Evolutionary conservation across 768 basidiomycete genomes (phyloP).

Genomic region (Termitomyces sp.): DNA sequence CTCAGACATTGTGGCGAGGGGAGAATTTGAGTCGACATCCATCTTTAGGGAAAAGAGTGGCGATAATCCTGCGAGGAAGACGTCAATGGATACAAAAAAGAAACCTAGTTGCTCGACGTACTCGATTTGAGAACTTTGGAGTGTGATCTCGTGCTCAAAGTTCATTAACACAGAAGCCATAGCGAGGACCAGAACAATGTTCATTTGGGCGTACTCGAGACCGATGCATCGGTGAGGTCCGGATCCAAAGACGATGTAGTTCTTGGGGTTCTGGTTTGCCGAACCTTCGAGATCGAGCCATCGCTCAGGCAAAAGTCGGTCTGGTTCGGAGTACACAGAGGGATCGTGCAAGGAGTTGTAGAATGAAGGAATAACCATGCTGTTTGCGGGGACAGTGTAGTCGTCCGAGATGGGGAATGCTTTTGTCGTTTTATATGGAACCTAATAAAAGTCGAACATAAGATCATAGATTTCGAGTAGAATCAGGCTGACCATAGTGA

Average conservation of each 20-base stretch:
- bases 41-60: slow-evolving; percentile 96
- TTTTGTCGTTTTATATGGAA: slow-evolving; percentile 90
- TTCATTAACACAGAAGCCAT: slow-evolving; percentile 79
- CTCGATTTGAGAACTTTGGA: slow-evolving; percentile 77
- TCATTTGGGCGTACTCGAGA: slow-evolving; percentile 88
- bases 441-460: slow-evolving; percentile 40
- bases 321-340: slow-evolving; percentile 83
- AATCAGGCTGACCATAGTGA: slow-evolving; percentile 75
- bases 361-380: slow-evolving; percentile 95
- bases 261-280: slow-evolving; percentile 85
- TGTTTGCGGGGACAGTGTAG: slow-evolving; percentile 88
- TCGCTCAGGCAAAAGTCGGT: slow-evolving; percentile 80
- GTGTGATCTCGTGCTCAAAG: slow-evolving; percentile 86
- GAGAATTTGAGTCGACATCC: slow-evolving; percentile 80
- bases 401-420: slow-evolving; percentile 89
- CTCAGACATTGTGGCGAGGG: slow-evolving; percentile 42
- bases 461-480: neutral
- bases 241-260: slow-evolving; percentile 94
- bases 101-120: slow-evolving; percentile 39
- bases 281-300: slow-evolving; percentile 84
- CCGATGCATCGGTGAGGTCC: slow-evolving; percentile 95
- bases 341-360: slow-evolving; percentile 93
- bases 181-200: slow-evolving; percentile 83
- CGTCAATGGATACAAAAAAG: neutral
- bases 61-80: slow-evolving; percentile 65